Percentiles rank a stretch among this genome's conserved stretches.
phyloP scores from a whole-genome alignment of 2,329 filamentous ascomycete species.

The Trichoderma pleuroti region DNA sequence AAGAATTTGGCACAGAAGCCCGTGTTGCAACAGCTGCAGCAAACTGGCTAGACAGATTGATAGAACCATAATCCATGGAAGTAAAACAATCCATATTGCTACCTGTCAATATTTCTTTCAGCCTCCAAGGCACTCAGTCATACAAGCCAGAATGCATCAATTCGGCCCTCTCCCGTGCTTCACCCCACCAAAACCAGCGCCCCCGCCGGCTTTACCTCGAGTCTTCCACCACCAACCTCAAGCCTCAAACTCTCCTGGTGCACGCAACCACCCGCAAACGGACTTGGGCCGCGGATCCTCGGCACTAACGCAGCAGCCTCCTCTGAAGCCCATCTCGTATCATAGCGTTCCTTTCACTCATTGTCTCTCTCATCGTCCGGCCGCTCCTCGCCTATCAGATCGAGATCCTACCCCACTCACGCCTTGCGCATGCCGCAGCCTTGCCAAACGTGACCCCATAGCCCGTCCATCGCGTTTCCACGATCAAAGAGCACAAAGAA shows the following conservation, averaged over 20 bases:
- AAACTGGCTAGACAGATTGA: background rate
- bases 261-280: constrained; percentile 1
- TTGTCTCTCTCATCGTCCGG: background rate
- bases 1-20: background rate
- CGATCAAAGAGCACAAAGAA: background rate
- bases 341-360: background rate
- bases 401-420: constrained; percentile 13
- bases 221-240: background rate
- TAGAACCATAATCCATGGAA: background rate
- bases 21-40: background rate
- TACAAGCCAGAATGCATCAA: background rate
- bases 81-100: background rate
- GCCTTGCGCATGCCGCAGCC: constrained; percentile 8
- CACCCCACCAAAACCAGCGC: constrained; percentile 5
- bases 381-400: constrained; percentile 14
- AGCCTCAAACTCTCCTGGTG: constrained; percentile 19
- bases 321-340: background rate
- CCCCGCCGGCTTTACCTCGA: background rate
- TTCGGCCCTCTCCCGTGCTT: background rate
- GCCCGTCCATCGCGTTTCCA: background rate
- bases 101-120: background rate
- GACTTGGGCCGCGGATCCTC: background rate
- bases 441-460: background rate
- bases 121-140: background rate
- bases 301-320: background rate